Percentiles rank a stretch among this genome's conserved stretches.
phyloP scores from a whole-genome alignment of 139 green algal species.

The Diplosphaera chodatii region DNA sequence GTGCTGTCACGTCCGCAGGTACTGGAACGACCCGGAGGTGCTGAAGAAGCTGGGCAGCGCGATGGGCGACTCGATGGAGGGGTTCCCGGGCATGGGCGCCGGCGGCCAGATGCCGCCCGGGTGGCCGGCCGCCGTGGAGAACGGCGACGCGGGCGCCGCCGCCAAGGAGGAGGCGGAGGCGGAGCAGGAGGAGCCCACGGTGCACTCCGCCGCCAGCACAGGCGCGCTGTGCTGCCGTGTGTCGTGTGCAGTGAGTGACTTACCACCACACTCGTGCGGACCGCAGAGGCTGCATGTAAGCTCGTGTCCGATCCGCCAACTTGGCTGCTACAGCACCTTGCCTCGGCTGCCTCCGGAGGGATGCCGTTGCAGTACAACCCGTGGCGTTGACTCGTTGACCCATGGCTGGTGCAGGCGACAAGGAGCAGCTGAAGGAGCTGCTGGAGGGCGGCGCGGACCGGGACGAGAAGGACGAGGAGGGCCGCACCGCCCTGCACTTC shows the following conservation, averaged over 20 bases:
- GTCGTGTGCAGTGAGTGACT: too few species aligned
- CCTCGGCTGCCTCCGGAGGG: too few species aligned
- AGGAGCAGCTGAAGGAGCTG: constrained; percentile 60
- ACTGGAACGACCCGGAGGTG: constrained; percentile 91
- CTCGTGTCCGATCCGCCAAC: too few species aligned
- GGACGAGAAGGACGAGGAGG: constrained; percentile 91
- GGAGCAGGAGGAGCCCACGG: too few species aligned
- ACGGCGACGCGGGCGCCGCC: constrained; percentile 30
- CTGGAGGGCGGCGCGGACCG: constrained; percentile 56
- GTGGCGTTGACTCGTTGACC: too few species aligned
- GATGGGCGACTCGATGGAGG: constrained; percentile 43
- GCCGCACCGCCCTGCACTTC: constrained; percentile 94
- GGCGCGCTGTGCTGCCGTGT: too few species aligned
- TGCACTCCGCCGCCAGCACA: too few species aligned
- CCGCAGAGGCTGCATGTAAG: too few species aligned
- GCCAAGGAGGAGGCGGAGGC: constrained; percentile 52
- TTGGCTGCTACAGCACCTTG: too few species aligned
- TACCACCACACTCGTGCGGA: too few species aligned
- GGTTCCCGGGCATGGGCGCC: constrained; percentile 1
- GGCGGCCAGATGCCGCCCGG: constrained; percentile 9
- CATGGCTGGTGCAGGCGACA: constrained; percentile 49
- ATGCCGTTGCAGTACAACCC: too few species aligned
- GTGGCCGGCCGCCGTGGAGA: constrained; percentile 14
- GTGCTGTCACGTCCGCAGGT: too few species aligned
- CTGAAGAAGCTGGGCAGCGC: constrained; percentile 86